Evolutionary conservation across 805 yeast species (phyloP).

Genomic region (Kodamaea fukazawae): DNA sequence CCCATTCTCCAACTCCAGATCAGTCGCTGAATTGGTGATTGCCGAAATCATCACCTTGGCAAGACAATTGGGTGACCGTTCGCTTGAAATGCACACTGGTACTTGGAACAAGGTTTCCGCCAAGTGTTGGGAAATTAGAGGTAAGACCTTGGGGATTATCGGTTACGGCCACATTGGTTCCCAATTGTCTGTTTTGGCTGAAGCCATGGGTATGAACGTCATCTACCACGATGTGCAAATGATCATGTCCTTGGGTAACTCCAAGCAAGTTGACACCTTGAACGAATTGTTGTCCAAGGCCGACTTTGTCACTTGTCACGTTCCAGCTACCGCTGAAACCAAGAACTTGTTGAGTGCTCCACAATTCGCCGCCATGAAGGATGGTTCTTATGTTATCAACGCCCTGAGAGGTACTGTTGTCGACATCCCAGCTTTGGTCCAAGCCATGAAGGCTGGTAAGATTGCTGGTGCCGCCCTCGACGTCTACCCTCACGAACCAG

Average conservation of each 20-base stretch:
- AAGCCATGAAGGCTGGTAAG: conserved; percentile 89
- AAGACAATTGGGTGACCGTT: conserved; percentile 95
- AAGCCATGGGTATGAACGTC: conserved; percentile 96
- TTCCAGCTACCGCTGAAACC: conserved; percentile 92
- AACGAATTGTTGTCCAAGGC: conserved; percentile 76
- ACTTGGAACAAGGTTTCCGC: conserved; percentile 96
- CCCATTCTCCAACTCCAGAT: conserved; percentile 96
- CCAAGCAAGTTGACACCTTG: conserved; percentile 84
- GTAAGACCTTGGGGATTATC: conserved; percentile 93
- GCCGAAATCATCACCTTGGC: conserved; percentile 93
- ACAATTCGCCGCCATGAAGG: conserved; percentile 94
- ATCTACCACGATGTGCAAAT: conserved; percentile 86
- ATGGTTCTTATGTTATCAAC: conserved; percentile 90
- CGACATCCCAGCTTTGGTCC: conserved; percentile 89
- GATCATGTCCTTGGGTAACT: conserved; percentile 96
- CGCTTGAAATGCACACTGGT: conserved; percentile 92
- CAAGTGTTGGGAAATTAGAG: conserved; percentile 98
- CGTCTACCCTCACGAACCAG: conserved; percentile 96
- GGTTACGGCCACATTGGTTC: conserved; percentile 99
- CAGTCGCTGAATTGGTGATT: conserved; percentile 96
- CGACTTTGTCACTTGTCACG: conserved; percentile 91
- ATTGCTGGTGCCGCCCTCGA: conserved; percentile 97
- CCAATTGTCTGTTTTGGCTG: conserved; percentile 94
- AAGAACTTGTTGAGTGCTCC: conserved; percentile 84
- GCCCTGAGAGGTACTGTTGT: conserved; percentile 98